Evolutionary conservation across 2,329 filamentous ascomycete genomes (phyloP).

Genomic region (Talaromyces sp.): DNA sequence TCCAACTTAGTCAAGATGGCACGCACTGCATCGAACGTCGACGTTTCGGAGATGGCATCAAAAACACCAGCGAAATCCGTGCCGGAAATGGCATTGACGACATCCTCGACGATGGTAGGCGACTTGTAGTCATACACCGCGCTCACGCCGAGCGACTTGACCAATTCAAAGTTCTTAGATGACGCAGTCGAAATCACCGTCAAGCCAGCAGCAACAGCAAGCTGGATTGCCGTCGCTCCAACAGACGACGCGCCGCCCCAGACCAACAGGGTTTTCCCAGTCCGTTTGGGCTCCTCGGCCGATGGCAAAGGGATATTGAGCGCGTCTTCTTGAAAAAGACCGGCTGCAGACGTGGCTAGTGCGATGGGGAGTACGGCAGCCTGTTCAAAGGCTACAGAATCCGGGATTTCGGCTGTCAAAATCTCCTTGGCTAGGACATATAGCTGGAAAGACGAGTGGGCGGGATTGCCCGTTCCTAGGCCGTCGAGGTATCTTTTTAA

Average conservation of each 20-base stretch:
- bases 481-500: constrained; percentile 5
- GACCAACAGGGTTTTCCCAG: constrained; percentile 36
- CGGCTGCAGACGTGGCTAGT: constrained; percentile 21
- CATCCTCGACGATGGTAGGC: constrained; percentile 6
- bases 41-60: neutral
- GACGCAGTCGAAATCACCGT: constrained; percentile 35
- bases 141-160: constrained; percentile 42
- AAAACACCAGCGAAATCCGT: constrained; percentile 6
- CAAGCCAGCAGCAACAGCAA: constrained; percentile 37
- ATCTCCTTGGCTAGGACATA: constrained; percentile 17
- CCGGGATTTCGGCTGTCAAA: constrained; percentile 18
- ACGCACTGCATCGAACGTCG: neutral
- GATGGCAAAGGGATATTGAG: constrained; percentile 16
- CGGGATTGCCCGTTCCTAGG: constrained; percentile 8
- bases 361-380: constrained; percentile 24
- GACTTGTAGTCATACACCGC: constrained; percentile 42
- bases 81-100: constrained; percentile 1
- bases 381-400: constrained; percentile 19
- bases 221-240: constrained; percentile 39
- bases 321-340: constrained; percentile 21
- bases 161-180: constrained; percentile 38
- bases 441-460: constrained; percentile 23
- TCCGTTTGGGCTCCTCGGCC: neutral
- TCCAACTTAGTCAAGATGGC: constrained; percentile 1
- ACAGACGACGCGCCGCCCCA: constrained; percentile 50